phyloP scores from a whole-genome alignment of 306 rosid species.

The Inga laurina region DNA sequence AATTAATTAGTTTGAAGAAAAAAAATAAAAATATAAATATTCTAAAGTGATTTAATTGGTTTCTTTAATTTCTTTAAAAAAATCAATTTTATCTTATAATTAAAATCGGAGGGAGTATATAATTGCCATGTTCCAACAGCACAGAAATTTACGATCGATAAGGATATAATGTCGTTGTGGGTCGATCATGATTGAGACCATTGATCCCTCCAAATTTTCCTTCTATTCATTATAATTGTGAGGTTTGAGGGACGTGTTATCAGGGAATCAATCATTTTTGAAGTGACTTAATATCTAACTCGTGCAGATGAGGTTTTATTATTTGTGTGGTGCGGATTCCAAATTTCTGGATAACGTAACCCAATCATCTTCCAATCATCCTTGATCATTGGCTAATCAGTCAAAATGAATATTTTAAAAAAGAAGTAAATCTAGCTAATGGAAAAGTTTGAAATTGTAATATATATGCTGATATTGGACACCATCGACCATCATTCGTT shows the following conservation, averaged over 20 bases:
- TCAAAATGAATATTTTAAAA: background rate
- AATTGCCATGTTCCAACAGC: background rate
- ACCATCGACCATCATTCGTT: background rate
- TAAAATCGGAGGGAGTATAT: no score
- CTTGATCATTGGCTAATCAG: background rate
- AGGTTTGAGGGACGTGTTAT: slow-evolving; percentile 6
- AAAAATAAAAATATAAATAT: no score
- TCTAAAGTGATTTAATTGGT: no score
- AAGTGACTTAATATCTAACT: slow-evolving; percentile 23
- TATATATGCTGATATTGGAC: no score
- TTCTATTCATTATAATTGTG: background rate
- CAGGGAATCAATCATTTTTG: slow-evolving; percentile 24
- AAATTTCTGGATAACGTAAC: background rate
- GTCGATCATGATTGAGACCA: background rate
- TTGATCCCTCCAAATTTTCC: slow-evolving; percentile 28
- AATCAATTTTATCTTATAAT: no score
- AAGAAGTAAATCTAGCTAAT: background rate
- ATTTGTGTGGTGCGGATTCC: background rate
- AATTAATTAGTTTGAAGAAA: no score
- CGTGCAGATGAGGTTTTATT: background rate
- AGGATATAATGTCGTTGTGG: background rate
- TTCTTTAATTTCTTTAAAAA: no score
- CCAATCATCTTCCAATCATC: background rate
- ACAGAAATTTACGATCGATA: background rate
- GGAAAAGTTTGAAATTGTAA: no score